Evolutionary conservation across 73 alveolate genomes (phyloP), one percentile per base, ranked within the genome.

Genomic region (Paramecium biaurelia): DNA sequence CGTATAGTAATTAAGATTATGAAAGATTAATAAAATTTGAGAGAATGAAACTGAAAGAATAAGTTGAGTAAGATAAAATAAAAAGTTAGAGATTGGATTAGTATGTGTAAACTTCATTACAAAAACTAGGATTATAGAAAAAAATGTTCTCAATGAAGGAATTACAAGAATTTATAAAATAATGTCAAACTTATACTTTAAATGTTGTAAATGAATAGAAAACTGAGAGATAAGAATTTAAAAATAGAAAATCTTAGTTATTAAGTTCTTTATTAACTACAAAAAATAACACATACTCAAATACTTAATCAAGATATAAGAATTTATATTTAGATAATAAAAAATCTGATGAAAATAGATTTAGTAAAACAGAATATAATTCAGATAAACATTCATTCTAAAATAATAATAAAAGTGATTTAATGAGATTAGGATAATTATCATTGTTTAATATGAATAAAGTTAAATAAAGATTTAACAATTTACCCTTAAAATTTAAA

Each of bases 401-500:
- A 53, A 53, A 53, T 53, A 53, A 53, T 53, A 53, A 63, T 12
- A 63, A 63, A 63, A 63, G 4, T 63, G 84, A 63, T 32, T 63
- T 63, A 63, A 63, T 63, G 84, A 26, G 84, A 18, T 26, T 63
- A 63, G 84, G 84, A 30, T 63, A 63, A 63, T 63, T 63, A 63
- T 63, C 84, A 63, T 63, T 63, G 28, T 63, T 63, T 63, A 63
- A 63, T 63, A 63, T 63, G 84, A 63, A 32, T 63, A 63, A 63
- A 63, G 84, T 63, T 30, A 63, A 63, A 63, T 11, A 32, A 30
- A 26, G 84, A 63, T 63, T 30, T 63, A 63, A 63, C 45, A 63
- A 63, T 63, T 63, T 63, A 1, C 84, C 49, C 30, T 63, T 26
- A 32, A 63, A 63, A 63, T 63, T 63, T 63, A 63, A 63, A 32